phyloP scores from a whole-genome alignment of 345 rosid genomes.

The Eucalyptus polyanthemos region DNA sequence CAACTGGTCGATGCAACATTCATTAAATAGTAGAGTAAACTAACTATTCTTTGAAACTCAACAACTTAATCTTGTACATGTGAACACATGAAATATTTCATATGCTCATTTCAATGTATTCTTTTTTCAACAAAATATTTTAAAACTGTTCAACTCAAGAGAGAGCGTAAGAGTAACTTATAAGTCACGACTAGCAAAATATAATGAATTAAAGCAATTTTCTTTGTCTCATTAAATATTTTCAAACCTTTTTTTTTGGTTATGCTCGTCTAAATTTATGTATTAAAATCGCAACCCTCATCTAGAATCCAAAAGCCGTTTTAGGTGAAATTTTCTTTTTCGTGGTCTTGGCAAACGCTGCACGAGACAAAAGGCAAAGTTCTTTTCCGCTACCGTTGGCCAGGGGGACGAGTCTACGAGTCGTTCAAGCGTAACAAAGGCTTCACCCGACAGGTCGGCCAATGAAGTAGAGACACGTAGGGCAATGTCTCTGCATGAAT shows the following conservation, averaged over 20 bases:
- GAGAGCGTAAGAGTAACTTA: neutral
- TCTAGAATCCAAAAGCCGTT: neutral
- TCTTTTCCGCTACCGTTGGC: neutral
- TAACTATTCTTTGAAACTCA: neutral
- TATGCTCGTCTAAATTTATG: neutral
- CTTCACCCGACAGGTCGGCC: neutral
- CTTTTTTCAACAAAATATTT: neutral
- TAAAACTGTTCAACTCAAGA: neutral
- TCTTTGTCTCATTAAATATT: neutral
- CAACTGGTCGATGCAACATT: accelerated
- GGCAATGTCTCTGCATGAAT: neutral
- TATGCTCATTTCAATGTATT: neutral
- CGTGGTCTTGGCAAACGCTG: neutral
- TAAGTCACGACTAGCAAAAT: neutral
- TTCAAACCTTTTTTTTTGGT: neutral
- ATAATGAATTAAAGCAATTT: neutral
- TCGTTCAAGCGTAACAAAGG: neutral
- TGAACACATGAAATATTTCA: neutral
- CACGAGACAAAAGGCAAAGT: neutral
- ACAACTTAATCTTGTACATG: neutral
- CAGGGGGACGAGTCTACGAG: neutral
- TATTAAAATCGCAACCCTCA: neutral
- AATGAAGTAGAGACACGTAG: neutral
- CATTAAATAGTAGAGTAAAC: neutral
- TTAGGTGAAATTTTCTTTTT: neutral